These are phyloP conservation scores for Mycosphaerelloides madeirae DNA, from an alignment of 2,329 filamentous ascomycete genomes.

Conservation along the genomic window DNA sequence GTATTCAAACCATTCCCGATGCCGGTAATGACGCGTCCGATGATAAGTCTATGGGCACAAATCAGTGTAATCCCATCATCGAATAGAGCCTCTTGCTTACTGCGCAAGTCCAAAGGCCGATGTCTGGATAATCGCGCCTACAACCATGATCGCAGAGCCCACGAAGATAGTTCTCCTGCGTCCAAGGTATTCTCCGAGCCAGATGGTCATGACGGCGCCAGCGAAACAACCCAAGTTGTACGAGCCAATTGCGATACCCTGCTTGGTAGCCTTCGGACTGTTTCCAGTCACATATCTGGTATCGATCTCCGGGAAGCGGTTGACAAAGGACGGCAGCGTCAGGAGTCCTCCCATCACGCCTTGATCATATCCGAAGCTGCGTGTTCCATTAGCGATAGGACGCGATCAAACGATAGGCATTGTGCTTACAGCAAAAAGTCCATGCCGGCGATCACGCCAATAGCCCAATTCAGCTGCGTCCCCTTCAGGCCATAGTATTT, in stretches of 20 bases:
- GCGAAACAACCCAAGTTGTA: conserved; percentile 46
- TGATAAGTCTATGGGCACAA: conserved; percentile 35
- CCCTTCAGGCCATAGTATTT: conserved; percentile 39
- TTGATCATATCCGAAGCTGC: conserved; percentile 3
- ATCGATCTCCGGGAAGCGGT: conserved; percentile 40
- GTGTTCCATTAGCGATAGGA: neutral
- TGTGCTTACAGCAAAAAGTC: conserved; percentile 28
- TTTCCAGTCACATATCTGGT: conserved; percentile 10
- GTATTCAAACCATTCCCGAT: conserved; percentile 52
- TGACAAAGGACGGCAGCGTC: conserved; percentile 38
- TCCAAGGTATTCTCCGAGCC: conserved; percentile 48
- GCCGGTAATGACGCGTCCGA: conserved; percentile 49
- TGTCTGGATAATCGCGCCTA: conserved; percentile 47
- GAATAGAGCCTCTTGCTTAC: neutral
- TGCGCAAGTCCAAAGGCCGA: conserved; percentile 41
- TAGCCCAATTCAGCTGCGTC: conserved; percentile 38
- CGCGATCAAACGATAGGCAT: neutral
- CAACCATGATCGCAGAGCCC: conserved; percentile 47
- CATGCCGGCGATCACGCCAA: conserved; percentile 41
- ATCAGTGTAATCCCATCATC: neutral
- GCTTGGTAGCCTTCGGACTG: conserved; percentile 5
- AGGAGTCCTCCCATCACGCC: conserved; percentile 45
- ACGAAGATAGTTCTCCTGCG: conserved; percentile 48
- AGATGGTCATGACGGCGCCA: conserved; percentile 47
- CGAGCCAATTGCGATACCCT: conserved; percentile 16